Evolutionary conservation across 805 yeast genomes (phyloP).

Genomic region (Pichia nanzhaoensis): DNA sequence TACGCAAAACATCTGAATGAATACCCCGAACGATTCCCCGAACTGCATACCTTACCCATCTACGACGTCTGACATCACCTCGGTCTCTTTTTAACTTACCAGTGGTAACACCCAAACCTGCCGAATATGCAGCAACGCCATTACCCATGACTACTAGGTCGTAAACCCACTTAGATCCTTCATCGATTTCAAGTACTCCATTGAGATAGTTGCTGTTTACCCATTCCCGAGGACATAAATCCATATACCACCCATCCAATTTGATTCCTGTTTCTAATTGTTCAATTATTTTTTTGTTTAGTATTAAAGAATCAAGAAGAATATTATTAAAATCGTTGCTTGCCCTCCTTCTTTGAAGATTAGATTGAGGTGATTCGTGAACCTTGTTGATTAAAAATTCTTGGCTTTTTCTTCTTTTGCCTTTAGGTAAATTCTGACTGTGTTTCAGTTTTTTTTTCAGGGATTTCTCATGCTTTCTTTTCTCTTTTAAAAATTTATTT

Average conservation of each 20-base stretch:
- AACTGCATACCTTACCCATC: constrained; percentile 52
- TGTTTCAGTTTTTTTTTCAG: constrained; percentile 6
- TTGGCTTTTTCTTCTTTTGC: background rate
- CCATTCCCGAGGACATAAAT: constrained; percentile 61
- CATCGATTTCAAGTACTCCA: constrained; percentile 55
- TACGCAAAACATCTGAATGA: constrained; percentile 1
- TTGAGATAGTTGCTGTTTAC: constrained; percentile 42
- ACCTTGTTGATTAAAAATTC: constrained; percentile 1
- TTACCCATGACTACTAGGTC: constrained; percentile 35
- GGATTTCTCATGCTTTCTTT: background rate
- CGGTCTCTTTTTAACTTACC: constrained; percentile 21
- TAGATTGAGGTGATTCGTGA: background rate
- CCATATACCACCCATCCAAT: constrained; percentile 54
- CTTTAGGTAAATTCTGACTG: background rate
- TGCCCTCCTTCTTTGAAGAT: constrained; percentile 7
- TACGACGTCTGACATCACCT: constrained; percentile 51
- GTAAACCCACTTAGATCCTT: constrained; percentile 82
- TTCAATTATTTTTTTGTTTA: constrained; percentile 10
- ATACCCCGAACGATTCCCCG: constrained; percentile 16
- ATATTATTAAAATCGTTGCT: constrained; percentile 11
- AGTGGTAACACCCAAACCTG: constrained; percentile 19
- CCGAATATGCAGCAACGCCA: constrained; percentile 17
- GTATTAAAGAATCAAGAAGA: constrained; percentile 7
- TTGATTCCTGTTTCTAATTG: constrained; percentile 14
- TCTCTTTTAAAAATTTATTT: constrained; percentile 6